phyloP scores from a whole-genome alignment of 768 basidiomycete genomes.

The Boletus bicolor region DNA sequence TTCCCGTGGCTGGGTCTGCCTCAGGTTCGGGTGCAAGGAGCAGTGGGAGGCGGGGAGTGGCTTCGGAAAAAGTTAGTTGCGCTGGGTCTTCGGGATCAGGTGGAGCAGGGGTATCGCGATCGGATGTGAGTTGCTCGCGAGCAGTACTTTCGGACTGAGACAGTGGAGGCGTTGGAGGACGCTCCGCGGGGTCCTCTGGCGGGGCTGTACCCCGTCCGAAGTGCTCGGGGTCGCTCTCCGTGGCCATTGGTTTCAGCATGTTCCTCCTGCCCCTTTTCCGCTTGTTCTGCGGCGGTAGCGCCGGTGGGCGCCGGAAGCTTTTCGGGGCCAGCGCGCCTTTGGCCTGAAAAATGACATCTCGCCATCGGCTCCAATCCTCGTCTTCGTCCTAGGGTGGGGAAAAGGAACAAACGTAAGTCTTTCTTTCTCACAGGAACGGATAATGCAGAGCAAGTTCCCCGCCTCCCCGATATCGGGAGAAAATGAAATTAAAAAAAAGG shows the following conservation, averaged over 20 bases:
- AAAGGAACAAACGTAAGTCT: slow-evolving; percentile 4
- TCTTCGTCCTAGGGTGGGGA: slow-evolving; percentile 59
- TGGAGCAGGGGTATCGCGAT: background rate
- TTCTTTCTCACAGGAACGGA: background rate
- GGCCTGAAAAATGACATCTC: slow-evolving; percentile 78
- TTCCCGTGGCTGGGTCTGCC: slow-evolving; percentile 41
- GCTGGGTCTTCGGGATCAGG: background rate
- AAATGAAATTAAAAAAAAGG: background rate
- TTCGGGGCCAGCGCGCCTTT: slow-evolving; percentile 54
- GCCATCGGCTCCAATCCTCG: slow-evolving; percentile 87
- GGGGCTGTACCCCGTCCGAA: background rate
- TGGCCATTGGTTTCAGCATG: slow-evolving; percentile 8
- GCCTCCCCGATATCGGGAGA: background rate
- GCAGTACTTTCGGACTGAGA: background rate
- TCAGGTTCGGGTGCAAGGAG: slow-evolving; percentile 23
- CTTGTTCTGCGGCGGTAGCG: slow-evolving; percentile 58
- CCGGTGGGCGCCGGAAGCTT: slow-evolving; percentile 23
- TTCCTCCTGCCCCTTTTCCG: slow-evolving; percentile 53
- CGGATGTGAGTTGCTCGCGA: background rate
- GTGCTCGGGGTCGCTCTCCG: background rate
- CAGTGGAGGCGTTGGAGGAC: background rate
- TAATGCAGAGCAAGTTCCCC: background rate
- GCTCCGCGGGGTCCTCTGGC: background rate
- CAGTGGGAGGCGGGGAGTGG: slow-evolving; percentile 34
- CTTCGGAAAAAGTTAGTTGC: slow-evolving; percentile 49